phyloP scores from a whole-genome alignment of 2,329 filamentous ascomycete species.

The Shiraia sp. region DNA sequence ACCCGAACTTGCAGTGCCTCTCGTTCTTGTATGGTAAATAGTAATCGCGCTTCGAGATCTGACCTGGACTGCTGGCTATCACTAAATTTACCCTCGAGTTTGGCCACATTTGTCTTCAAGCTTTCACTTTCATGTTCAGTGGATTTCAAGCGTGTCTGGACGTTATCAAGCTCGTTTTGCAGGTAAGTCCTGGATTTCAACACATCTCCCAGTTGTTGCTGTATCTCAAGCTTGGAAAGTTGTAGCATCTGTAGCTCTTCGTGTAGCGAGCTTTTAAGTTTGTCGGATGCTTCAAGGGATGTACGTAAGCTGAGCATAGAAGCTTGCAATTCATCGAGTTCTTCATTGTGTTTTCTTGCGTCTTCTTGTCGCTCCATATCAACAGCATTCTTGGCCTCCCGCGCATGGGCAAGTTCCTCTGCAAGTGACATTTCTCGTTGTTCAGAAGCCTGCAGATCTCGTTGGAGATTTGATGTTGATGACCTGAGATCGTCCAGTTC shows the following conservation, averaged over 20 bases:
- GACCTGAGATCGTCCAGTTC: constrained; percentile 29
- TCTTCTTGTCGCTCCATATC: constrained; percentile 17
- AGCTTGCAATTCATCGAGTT: constrained; percentile 28
- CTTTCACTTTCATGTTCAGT: constrained; percentile 7
- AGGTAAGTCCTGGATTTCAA: constrained; percentile 11
- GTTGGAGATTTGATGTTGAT: constrained; percentile 20
- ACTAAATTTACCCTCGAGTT: constrained; percentile 12
- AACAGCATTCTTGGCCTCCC: constrained; percentile 14
- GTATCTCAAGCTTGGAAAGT: constrained; percentile 11
- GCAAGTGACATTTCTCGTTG: constrained; percentile 18
- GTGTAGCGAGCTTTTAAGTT: constrained; percentile 15
- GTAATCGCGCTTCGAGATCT: constrained; percentile 11
- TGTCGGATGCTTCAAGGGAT: constrained; percentile 19
- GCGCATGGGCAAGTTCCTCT: constrained; percentile 21
- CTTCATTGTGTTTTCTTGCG: constrained; percentile 16
- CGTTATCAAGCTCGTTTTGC: constrained; percentile 10
- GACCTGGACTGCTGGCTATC: constrained; percentile 6
- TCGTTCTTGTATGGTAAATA: constrained; percentile 11
- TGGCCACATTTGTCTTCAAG: constrained; percentile 5
- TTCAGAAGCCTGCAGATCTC: constrained; percentile 26
- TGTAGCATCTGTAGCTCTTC: constrained; percentile 18
- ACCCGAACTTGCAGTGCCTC: constrained; percentile 11
- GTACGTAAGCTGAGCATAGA: constrained; percentile 21
- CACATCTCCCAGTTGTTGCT: constrained; percentile 12
- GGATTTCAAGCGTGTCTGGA: constrained; percentile 6